Evolutionary conservation across 2,329 filamentous ascomycete genomes (phyloP).

Genomic region (Ophiostoma australiae): DNA sequence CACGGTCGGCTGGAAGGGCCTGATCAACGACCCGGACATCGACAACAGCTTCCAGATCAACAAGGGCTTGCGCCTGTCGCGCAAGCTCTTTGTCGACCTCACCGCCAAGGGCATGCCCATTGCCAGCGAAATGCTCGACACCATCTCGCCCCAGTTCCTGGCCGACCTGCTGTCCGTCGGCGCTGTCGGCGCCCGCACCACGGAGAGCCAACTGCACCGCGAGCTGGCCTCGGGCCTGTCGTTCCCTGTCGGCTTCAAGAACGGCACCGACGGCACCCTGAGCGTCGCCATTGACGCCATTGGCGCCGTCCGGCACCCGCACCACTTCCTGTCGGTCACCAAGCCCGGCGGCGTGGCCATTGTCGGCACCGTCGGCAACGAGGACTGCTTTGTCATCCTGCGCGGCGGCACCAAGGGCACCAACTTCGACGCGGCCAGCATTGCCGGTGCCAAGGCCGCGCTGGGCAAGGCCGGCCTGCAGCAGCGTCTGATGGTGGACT

Average conservation of each 20-base stretch:
- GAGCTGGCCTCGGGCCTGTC: constrained; percentile 90
- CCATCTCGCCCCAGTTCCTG: constrained; percentile 94
- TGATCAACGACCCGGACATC: constrained; percentile 98
- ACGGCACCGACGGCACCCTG: constrained; percentile 89
- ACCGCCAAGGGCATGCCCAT: constrained; percentile 92
- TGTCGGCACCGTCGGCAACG: constrained; percentile 88
- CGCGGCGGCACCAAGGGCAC: constrained; percentile 88
- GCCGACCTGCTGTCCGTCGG: constrained; percentile 88
- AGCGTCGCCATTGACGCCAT: constrained; percentile 93
- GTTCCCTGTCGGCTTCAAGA: constrained; percentile 99
- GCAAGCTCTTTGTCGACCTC: constrained; percentile 89
- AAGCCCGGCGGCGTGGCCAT: constrained; percentile 95
- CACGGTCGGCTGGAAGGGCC: constrained; percentile 96
- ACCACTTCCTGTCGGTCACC: constrained; percentile 96
- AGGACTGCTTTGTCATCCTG: constrained; percentile 95
- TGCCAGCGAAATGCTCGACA: constrained; percentile 96
- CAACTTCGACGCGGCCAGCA: constrained; percentile 84
- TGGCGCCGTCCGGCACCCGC: constrained; percentile 82
- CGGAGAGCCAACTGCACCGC: constrained; percentile 90
- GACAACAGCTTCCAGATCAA: constrained; percentile 99
- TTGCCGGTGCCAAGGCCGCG: constrained; percentile 75
- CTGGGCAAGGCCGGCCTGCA: constrained; percentile 68
- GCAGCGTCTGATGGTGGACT: constrained; percentile 90
- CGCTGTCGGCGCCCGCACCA: constrained; percentile 92
- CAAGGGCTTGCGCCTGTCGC: constrained; percentile 81